These are phyloP conservation scores for Pseudoperonospora humuli DNA, from an alignment of 352 stramenopile species.

Conservation along the genomic window DNA sequence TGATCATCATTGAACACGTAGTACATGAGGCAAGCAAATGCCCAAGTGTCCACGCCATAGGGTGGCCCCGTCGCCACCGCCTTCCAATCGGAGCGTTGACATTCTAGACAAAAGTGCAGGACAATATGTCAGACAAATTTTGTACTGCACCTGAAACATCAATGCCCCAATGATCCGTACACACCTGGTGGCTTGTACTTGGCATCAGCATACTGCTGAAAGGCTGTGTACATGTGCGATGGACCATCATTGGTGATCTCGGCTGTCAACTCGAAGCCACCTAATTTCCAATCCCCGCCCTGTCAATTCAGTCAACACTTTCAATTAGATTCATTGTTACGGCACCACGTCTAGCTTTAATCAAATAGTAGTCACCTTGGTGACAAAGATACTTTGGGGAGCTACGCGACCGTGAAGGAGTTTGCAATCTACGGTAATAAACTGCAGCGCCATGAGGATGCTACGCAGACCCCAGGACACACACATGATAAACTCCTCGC, in stretches of 20 bases:
- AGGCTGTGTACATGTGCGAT: conserved; percentile 66
- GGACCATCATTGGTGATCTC: conserved; percentile 77
- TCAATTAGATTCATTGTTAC: not conserved
- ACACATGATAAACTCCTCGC: conserved; percentile 75
- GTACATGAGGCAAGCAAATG: conserved; percentile 70
- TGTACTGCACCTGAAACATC: not conserved
- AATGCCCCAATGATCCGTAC: conserved; percentile 15
- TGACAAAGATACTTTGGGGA: conserved; percentile 91
- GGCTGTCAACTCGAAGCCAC: conserved; percentile 87
- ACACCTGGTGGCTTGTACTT: conserved; percentile 74
- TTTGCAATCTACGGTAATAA: conserved; percentile 93
- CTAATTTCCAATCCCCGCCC: conserved; percentile 94
- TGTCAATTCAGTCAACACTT: conserved; percentile 7
- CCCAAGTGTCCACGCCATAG: conserved; percentile 64
- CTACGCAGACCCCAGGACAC: conserved; percentile 91
- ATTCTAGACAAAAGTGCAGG: conserved; percentile 51
- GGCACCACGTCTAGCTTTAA: not conserved
- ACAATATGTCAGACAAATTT: conserved; percentile 8
- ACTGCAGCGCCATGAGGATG: conserved; percentile 89
- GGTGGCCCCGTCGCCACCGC: conserved; percentile 38
- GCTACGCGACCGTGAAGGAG: conserved; percentile 87
- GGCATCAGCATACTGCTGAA: conserved; percentile 79
- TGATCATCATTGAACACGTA: conserved; percentile 75
- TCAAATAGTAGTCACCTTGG: conserved; percentile 36
- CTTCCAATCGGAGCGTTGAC: conserved; percentile 72